A percentile compares a stretch with the other conserved stretches of the same genome.
Conservation (phyloP, 2,329 filamentous ascomycete species). For the Didymosphaeria variabile region DNA sequence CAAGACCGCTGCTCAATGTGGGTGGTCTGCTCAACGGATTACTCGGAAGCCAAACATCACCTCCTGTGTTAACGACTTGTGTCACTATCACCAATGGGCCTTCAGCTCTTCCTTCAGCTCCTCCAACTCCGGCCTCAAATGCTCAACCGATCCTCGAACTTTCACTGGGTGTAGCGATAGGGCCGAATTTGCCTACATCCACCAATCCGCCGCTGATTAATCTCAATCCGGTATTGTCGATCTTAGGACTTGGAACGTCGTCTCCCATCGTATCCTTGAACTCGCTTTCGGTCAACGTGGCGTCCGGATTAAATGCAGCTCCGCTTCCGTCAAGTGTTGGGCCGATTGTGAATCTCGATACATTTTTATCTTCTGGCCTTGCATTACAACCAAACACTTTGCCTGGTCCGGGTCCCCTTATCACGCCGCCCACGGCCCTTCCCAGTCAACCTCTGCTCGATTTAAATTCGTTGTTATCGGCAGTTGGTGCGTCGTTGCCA, state of each 20-base stretch:
- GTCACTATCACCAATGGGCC: not conserved
- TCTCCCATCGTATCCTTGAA: not conserved
- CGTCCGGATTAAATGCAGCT: not conserved
- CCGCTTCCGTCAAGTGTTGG: not conserved
- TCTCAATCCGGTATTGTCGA: not conserved
- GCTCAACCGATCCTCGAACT: not conserved
- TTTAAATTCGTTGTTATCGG: not conserved
- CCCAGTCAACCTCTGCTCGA: not conserved
- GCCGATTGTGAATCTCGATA: not conserved
- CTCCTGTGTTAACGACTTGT: not conserved
- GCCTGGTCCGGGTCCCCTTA: not conserved
- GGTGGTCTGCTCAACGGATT: slow-evolving; percentile 1
- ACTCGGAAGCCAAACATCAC: not conserved
- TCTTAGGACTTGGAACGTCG: not conserved
- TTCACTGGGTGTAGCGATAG: not conserved
- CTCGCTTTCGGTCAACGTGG: not conserved
- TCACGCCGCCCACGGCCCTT: not conserved
- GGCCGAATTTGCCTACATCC: not conserved
- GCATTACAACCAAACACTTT: not conserved
- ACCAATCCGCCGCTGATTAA: not conserved
- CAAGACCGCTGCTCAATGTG: not conserved
- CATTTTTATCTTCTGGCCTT: not conserved
- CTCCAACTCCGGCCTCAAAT: not conserved
- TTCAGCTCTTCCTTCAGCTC: not conserved
- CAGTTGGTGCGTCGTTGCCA: not conserved